Base-by-base conservation (phyloP, 225 moss, liverwort and hornwort genomes). In the Sphagnum contortum region DNA sequence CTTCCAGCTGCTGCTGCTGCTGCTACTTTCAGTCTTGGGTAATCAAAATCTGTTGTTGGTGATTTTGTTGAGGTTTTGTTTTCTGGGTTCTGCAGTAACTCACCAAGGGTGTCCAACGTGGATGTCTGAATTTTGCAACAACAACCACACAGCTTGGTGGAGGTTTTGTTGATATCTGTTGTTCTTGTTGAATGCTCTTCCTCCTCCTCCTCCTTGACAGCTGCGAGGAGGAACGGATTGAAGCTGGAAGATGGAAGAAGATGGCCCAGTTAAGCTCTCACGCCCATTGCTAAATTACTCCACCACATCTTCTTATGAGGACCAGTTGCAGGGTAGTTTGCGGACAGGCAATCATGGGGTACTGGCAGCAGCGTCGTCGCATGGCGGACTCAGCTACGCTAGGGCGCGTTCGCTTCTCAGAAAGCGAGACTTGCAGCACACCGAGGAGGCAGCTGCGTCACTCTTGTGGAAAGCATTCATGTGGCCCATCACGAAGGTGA, bases 371-470 rank as follows among this genome's bases (percentile, higher is more conserved):
- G 61, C 61, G 2, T 5, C 44, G 8, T 62, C 61, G 4, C 6
- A 1, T 9, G 46, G 6, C 8, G 61, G 61, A 5, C 61, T 62
- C 44, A 62, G 61, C 61, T 62, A 62, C 45, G 61, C 61, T 46
- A 2, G 61, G 44, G 11, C 14, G 8, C 61, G 61, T 45, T 4
- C 61, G 8, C 61, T 62, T 14, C 29, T 9, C 11, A 14, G 14
- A 5, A 62, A 47, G 45, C 44, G 6, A 8, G 6, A 47, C 2
- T 4, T 11, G 5, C 14, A 29, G 61, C 8, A 2, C 9, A 45
- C 29, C 29, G 12, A 59, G 58, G 29, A 29, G 46, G 29, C 44
- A 8, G 5, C 44, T 5, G 45, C 5, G 5, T 44, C 44, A 8
- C 46, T 14, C 44, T 9, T 8, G 44, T 44, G 61, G 45, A 29